Base-by-base conservation (phyloP, 768 basidiomycete species). In the Cystofilobasidium capitatum region DNA sequence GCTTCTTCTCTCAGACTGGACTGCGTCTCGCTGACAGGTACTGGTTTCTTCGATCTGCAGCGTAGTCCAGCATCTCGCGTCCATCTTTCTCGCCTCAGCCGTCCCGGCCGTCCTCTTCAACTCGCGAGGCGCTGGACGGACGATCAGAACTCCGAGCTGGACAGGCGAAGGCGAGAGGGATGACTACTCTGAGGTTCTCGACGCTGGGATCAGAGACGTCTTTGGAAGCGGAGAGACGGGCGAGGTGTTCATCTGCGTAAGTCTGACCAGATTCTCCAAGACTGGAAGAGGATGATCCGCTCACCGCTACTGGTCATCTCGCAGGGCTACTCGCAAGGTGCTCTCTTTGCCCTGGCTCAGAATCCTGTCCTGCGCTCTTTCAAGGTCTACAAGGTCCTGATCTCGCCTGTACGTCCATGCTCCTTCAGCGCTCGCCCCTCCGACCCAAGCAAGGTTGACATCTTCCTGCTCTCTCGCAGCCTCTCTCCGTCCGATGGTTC, bases 301-400 rank as follows among this genome's bases (percentile, higher is more conserved):
- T 35, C 12, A 35, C 20, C 3, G 22, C n/a, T 33, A 8, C 17
- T 24, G 5, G 55, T n/a, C 29, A 9, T 29, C 7, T 12, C 35
- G 39, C 44, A 61, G 59, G 59, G 59, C 36, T 61, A 61, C 59
- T 61, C 59, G 37, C 39, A 61, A 20, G 59, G 59, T 2, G 36
- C 59, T 16, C 44, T 61, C 16, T 39, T 61, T 16, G 59, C 59
- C 20, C 59, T 61, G 2, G 59, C 59, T 5, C 59, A 61, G 59
- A 17, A 1, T 0, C 59, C 59, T 8, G 17, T 14, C 9, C 22
- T 45, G 39, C 37, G 26, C n/a, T 45, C 37, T 2, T 44, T 61
- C 13, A 44, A 26, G 40, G 44, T 45, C 26, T 61, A 24, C 59
- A 42, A 61, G 26, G 31, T 61, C 4, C 39, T 45, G 6, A 39